Percentiles rank a stretch among this genome's conserved stretches.
Evolutionary conservation across 352 stramenopile species (phyloP).

Genomic region (Halophytophthora polymorphica): DNA sequence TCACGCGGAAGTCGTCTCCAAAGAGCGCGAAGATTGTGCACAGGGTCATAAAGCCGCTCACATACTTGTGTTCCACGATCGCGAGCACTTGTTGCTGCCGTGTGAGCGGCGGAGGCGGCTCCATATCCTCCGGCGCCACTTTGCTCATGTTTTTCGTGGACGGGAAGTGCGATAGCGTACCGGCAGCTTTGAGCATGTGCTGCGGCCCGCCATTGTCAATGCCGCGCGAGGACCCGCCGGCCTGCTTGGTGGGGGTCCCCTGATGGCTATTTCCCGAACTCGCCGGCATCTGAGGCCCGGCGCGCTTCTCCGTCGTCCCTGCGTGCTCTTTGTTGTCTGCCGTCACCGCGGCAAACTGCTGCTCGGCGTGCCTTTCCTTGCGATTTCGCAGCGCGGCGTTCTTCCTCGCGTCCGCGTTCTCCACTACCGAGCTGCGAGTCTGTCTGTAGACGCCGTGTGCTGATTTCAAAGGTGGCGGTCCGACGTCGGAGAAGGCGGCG

Average conservation of each 20-base stretch:
- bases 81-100: slow-evolving; percentile 42
- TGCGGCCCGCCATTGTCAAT: slow-evolving; percentile 25
- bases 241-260: slow-evolving; percentile 25
- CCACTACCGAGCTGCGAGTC: slow-evolving; percentile 8
- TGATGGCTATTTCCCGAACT: slow-evolving; percentile 26
- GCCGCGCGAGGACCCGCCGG: slow-evolving; percentile 8
- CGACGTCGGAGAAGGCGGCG: too few relatives aligned
- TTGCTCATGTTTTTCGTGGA: slow-evolving; percentile 59
- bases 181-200: slow-evolving; percentile 24
- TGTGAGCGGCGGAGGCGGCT: slow-evolving; percentile 25
- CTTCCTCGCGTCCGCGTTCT: slow-evolving; percentile 8
- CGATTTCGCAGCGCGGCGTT: slow-evolving; percentile 45
- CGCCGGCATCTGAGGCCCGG: slow-evolving; percentile 31
- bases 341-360: slow-evolving; percentile 31
- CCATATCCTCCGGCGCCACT: slow-evolving; percentile 58
- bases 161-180: slow-evolving; percentile 36
- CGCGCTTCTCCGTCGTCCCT: slow-evolving; percentile 15
- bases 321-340: slow-evolving; percentile 24
- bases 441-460: slow-evolving; percentile 4
- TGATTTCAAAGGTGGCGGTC: neutral
- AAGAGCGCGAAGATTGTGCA: slow-evolving; percentile 88
- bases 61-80: slow-evolving; percentile 68
- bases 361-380: slow-evolving; percentile 36
- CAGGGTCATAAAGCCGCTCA: slow-evolving; percentile 61
- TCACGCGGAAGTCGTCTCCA: slow-evolving; percentile 80